These are phyloP conservation scores for Zizania palustris DNA, from an alignment of 202 grass and related monocot genomes.

Conservation along the genomic window DNA sequence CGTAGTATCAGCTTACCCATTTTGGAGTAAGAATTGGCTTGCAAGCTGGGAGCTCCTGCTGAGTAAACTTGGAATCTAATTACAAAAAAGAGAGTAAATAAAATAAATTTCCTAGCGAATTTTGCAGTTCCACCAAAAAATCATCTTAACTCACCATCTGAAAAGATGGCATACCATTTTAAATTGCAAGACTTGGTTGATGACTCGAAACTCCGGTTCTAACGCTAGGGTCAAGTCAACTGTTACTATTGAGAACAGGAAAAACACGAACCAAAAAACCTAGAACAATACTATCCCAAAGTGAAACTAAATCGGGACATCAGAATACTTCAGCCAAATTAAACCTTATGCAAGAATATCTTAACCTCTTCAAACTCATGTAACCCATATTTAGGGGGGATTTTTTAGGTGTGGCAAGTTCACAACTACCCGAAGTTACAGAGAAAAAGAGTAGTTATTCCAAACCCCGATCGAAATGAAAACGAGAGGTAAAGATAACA, in stretches of 20 bases:
- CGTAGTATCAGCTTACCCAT: constrained; percentile 51
- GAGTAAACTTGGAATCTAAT: constrained; percentile 93
- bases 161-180: not conserved
- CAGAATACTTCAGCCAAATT: not conserved
- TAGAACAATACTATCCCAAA: not conserved
- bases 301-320: not conserved
- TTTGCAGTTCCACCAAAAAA: constrained; percentile 13
- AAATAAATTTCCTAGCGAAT: not conserved
- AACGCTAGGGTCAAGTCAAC: not conserved
- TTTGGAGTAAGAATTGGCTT: constrained; percentile 80
- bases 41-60: constrained; percentile 89
- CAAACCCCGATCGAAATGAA: constrained; percentile 12
- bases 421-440: too few species aligned
- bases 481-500: too few species aligned
- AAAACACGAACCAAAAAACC: not conserved
- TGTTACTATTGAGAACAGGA: not conserved
- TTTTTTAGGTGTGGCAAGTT: too few species aligned
- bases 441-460: not conserved
- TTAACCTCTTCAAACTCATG: not conserved
- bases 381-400: constrained; percentile 1
- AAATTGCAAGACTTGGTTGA: not conserved
- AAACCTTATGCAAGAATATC: not conserved
- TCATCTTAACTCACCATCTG: not conserved
- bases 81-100: not conserved
- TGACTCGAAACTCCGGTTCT: too few species aligned